A percentile compares a stretch with the other conserved stretches of the same genome.
These are phyloP conservation scores for Apiospora phragmitis DNA, from an alignment of 2,329 filamentous ascomycete species.

Conservation along the genomic window DNA sequence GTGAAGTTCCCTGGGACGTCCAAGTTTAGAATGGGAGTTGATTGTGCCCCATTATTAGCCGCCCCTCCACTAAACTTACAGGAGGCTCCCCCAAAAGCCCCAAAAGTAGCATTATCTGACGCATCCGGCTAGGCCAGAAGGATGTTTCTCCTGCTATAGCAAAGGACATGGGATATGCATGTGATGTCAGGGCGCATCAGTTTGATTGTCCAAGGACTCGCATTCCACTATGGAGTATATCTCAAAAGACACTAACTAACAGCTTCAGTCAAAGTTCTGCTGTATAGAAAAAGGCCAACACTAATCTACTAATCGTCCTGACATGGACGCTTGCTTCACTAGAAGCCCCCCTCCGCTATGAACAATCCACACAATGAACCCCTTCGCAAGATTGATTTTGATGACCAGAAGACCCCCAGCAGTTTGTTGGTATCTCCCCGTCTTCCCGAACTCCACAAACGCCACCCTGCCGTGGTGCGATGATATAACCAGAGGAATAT, in stretches of 20 bases:
- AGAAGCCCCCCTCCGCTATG: neutral
- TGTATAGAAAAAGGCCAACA: neutral
- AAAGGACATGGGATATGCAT: too few relatives aligned
- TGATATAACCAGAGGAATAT: conserved; percentile 21
- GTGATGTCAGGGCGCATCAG: neutral
- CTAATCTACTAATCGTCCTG: neutral
- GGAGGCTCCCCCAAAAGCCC: neutral
- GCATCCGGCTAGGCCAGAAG: neutral
- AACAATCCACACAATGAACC: conserved; percentile 1
- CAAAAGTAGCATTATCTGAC: neutral
- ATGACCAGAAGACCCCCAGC: conserved; percentile 29
- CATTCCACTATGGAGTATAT: neutral
- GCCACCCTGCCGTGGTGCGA: conserved; percentile 25
- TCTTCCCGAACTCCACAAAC: conserved; percentile 29
- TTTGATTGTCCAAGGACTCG: neutral
- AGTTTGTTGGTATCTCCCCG: conserved; percentile 33
- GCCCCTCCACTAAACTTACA: neutral
- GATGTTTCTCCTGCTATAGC: too few relatives aligned
- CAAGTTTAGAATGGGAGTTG: neutral
- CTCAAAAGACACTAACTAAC: neutral
- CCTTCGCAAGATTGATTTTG: conserved; percentile 24
- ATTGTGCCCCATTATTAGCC: conserved; percentile 8
- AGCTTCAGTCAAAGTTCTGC: neutral
- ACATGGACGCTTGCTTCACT: neutral
- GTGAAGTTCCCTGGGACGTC: neutral